Evolutionary conservation across 1,139 yeast species (phyloP).

Genomic region (Groenewaldozyma auringiensis): DNA sequence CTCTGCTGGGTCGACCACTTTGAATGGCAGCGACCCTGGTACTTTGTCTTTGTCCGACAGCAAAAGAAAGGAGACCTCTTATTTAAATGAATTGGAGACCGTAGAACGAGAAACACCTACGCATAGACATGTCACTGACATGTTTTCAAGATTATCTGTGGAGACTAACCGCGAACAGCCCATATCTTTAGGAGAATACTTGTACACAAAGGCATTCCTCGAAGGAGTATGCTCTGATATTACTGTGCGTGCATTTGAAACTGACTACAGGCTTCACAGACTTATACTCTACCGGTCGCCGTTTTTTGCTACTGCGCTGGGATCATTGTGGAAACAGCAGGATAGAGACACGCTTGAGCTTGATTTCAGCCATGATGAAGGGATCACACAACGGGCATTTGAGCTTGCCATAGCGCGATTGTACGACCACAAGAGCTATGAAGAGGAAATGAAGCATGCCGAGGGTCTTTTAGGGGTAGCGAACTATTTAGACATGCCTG

Average conservation of each 20-base stretch:
- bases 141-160: neutral
- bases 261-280: constrained; percentile 38
- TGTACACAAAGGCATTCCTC: constrained; percentile 35
- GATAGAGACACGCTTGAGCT: constrained; percentile 23
- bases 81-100: neutral
- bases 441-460: constrained; percentile 26
- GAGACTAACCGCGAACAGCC: constrained; percentile 5
- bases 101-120: neutral
- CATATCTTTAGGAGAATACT: constrained; percentile 26
- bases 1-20: too few species aligned
- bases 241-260: constrained; percentile 39
- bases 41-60: too few species aligned
- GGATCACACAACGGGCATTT: constrained; percentile 39
- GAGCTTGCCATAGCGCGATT: constrained; percentile 39
- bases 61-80: too few species aligned
- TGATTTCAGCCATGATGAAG: constrained; percentile 35
- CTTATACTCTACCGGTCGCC: constrained; percentile 41
- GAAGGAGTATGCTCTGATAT: constrained; percentile 45
- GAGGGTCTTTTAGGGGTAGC: constrained; percentile 42
- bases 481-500: constrained; percentile 40
- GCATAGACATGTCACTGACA: neutral
- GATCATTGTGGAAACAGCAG: constrained; percentile 35
- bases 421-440: constrained; percentile 36
- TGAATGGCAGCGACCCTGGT: too few species aligned
- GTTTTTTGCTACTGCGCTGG: constrained; percentile 40